Evolutionary conservation across 306 rosid species (phyloP), one percentile per base, ranked within the genome.

Genomic region (Pachyrhizus erosus): DNA sequence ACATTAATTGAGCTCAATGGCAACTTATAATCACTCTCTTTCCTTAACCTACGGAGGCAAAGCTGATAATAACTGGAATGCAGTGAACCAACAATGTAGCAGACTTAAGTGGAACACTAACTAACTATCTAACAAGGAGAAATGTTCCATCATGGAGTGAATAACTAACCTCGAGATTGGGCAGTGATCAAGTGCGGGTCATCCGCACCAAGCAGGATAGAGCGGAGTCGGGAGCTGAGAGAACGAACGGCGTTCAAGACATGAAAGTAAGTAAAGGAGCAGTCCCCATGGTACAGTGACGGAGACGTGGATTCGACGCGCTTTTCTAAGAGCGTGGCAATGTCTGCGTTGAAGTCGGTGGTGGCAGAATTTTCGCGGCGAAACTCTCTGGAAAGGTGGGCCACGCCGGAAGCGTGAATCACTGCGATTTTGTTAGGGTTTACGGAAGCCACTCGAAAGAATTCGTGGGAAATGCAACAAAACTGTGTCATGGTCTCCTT

Each of bases 391-490:
- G 88, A 86, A 62, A 88, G 11, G 15, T 64, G 70, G 73, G 88
- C 84, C 2, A 80, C 88, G 21, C 89, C 90, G 70, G 92, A 88
- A 80, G 97, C 92, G 58, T 93, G 97, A 17, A 95, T 67, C 24
- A 87, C 88, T 4, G 96, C 98, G 70, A 84, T 74, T 86, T 86
- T 90, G 88, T 87, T 67, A 31, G 92, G 91, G 87, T 95, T 86
- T 7, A 31, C 21, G 24, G 88, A 82, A 5, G 97, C 94, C 5
- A 69, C 77, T 45, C 73, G 83, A 42, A 81, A 86, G 87, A 95
- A 93, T 65, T 84, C 79, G 86, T 93, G 98, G 5, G 94, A 91
- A 37, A 93, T 75, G 86, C 98, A 94, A 87, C 94, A 85, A 11
- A 34, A 71, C 5, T n/a, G 51, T 13, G 31, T 5, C 69, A 15